Evolutionary conservation across 345 rosid genomes (phyloP).

Genomic region (Ceriops tagal): DNA sequence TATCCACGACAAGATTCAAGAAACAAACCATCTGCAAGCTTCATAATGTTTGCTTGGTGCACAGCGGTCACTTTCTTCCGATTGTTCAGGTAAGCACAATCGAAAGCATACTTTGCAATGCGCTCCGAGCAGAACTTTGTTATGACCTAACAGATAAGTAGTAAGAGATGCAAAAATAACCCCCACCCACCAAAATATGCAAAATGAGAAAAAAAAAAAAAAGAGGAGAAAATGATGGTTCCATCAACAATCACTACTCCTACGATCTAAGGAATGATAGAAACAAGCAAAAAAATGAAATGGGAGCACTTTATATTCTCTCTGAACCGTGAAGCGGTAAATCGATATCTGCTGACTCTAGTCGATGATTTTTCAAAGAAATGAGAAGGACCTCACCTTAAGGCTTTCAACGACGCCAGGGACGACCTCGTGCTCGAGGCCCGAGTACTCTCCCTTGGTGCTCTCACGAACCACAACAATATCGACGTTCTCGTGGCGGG

Average conservation of each 20-base stretch:
- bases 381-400: slow-evolving; percentile 45
- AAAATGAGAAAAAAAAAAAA: not conserved
- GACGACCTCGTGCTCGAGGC: slow-evolving; percentile 91
- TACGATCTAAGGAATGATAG: no score
- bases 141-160: slow-evolving; percentile 61
- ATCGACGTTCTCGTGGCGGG: slow-evolving; percentile 81
- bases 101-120: slow-evolving; percentile 88
- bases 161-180: slow-evolving; percentile 21
- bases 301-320: no score
- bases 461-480: slow-evolving; percentile 92
- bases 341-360: no score
- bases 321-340: no score
- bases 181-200: not conserved
- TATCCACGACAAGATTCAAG: slow-evolving; percentile 95
- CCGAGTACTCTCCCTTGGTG: slow-evolving; percentile 89
- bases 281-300: no score
- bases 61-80: slow-evolving; percentile 93
- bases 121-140: slow-evolving; percentile 98
- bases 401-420: slow-evolving; percentile 97
- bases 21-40: slow-evolving; percentile 95
- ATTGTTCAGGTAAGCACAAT: slow-evolving; percentile 92
- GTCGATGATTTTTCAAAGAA: not conserved
- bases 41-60: slow-evolving; percentile 97
- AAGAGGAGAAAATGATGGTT: not conserved
- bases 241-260: not conserved